A percentile compares a stretch with the other conserved stretches of the same genome.
Conservation (phyloP, 1,284 basidiomycete species). For the Ceratobasidium sp. region DNA sequence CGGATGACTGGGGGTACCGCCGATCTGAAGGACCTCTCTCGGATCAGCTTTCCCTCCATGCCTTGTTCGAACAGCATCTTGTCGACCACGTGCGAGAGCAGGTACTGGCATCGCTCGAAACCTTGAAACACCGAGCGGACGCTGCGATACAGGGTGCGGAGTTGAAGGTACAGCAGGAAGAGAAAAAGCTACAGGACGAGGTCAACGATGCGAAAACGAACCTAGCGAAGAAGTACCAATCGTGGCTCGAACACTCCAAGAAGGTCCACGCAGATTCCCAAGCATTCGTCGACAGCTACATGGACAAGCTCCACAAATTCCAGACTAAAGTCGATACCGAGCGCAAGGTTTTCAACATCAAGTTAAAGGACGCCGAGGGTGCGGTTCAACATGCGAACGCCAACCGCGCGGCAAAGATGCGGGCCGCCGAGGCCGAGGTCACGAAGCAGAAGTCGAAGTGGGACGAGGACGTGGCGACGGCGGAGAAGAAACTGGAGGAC, state of each 20-base stretch:
- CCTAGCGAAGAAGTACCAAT: background rate
- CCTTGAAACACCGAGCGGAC: background rate
- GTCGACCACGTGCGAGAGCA: slow-evolving; percentile 3
- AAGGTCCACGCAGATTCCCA: background rate
- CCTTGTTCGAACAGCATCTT: slow-evolving; percentile 1
- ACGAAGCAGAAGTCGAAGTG: no score
- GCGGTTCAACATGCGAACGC: no score
- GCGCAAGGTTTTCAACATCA: background rate
- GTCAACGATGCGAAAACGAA: background rate
- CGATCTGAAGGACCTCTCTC: background rate
- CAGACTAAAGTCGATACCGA: no score
- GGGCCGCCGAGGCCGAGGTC: no score
- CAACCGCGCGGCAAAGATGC: no score
- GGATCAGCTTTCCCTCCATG: background rate
- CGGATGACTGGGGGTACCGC: background rate
- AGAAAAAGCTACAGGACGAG: background rate
- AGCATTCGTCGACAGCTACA: background rate
- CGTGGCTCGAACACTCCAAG: background rate
- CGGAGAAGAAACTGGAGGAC: background rate
- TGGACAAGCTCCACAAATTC: background rate
- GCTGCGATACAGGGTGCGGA: slow-evolving; percentile 4
- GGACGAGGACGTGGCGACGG: background rate
- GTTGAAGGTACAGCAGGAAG: background rate
- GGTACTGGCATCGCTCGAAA: background rate
- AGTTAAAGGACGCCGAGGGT: background rate